These are phyloP conservation scores for Paraphaeosphaeria minitans DNA, from an alignment of 2,329 filamentous ascomycete species.

Conservation along the genomic window DNA sequence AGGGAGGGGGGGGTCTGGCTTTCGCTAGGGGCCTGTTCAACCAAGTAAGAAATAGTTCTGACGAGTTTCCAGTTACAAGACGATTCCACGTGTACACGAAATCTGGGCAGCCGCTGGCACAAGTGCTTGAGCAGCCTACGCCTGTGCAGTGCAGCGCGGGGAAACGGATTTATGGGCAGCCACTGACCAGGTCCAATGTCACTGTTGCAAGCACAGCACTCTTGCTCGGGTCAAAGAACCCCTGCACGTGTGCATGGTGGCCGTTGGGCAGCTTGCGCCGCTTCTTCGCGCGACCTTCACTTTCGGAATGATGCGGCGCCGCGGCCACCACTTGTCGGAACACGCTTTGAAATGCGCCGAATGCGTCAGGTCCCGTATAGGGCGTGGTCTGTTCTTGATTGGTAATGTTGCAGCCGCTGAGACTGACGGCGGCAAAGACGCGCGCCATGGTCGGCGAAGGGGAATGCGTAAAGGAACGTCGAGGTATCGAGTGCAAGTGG, in stretches of 20 bases:
- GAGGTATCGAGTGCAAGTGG: conserved; percentile 3
- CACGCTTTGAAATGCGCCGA: conserved; percentile 13
- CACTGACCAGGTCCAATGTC: conserved; percentile 34
- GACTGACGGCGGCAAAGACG: conserved; percentile 23
- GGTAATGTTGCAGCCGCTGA: conserved; percentile 14
- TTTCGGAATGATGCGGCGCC: conserved; percentile 1
- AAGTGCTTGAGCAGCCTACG: background rate
- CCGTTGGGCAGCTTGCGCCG: conserved; percentile 31
- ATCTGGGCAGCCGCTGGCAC: background rate
- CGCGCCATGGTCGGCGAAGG: conserved; percentile 22
- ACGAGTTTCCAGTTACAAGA: background rate
- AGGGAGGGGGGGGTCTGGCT: background rate
- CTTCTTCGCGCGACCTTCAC: conserved; percentile 32
- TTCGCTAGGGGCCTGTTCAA: background rate
- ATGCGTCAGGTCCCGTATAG: background rate
- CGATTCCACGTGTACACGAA: background rate
- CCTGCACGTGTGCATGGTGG: conserved; percentile 4
- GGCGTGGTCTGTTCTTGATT: background rate
- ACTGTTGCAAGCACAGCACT: conserved; percentile 39
- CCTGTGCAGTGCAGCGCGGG: background rate
- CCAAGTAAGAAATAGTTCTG: background rate
- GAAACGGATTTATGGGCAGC: background rate
- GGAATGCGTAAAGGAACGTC: background rate
- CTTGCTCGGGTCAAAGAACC: conserved; percentile 18
- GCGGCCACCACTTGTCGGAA: conserved; percentile 18